Evolutionary conservation across 2,329 filamentous ascomycete species (phyloP).

Genomic region (Sporothrix brasiliensis): DNA sequence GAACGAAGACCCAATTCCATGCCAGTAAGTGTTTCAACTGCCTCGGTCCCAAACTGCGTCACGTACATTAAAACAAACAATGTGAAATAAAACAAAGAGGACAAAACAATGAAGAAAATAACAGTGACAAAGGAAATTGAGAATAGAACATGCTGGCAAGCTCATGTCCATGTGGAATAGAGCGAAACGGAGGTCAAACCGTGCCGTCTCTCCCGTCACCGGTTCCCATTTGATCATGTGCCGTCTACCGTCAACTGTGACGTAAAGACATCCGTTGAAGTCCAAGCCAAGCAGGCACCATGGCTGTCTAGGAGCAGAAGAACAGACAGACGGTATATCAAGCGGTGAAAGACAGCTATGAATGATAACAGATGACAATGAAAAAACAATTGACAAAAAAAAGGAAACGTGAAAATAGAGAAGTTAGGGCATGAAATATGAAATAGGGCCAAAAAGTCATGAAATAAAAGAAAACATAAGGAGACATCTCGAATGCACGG

Average conservation of each 20-base stretch:
- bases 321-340: conserved; percentile 21
- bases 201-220: background rate
- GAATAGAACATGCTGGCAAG: background rate
- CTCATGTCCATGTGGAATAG: conserved; percentile 1
- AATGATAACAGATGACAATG: background rate
- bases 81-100: background rate
- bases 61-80: background rate
- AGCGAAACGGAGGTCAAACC: background rate
- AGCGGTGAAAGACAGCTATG: background rate
- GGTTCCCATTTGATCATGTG: conserved; percentile 7
- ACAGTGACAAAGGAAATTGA: conserved; percentile 3
- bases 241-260: background rate
- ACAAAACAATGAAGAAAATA: background rate
- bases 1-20: conserved; percentile 12
- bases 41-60: background rate
- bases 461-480: conserved; percentile 10
- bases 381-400: background rate
- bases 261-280: background rate
- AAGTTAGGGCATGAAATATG: background rate
- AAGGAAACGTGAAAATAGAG: background rate
- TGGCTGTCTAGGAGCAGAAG: background rate
- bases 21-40: conserved; percentile 1
- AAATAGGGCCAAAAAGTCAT: background rate
- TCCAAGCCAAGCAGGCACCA: background rate
- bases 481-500: conserved; percentile 7